A percentile compares a stretch with the other conserved stretches of the same genome.
Evolutionary conservation across 805 yeast species (phyloP).

Genomic region (Sugiyamaella americana): DNA sequence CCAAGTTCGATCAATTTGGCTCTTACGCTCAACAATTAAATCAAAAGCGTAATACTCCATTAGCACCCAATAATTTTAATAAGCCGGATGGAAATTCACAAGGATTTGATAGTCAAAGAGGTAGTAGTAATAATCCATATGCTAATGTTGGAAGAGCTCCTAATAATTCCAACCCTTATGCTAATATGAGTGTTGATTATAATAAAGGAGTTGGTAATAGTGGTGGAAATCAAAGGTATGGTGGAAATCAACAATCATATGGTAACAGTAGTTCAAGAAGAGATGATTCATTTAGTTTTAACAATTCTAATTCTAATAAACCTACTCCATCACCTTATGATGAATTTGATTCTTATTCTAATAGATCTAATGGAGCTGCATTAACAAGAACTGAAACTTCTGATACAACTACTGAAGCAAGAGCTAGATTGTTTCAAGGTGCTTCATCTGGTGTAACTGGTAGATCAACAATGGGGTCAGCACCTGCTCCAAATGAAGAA

Average conservation of each 20-base stretch:
- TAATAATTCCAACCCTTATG: conserved; percentile 13
- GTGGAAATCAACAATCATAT: background rate
- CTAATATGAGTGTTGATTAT: conserved; percentile 6
- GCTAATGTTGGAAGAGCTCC: background rate
- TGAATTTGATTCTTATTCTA: conserved; percentile 18
- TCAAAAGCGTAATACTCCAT: conserved; percentile 1
- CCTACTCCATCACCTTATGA: conserved; percentile 18
- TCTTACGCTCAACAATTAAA: conserved; percentile 43
- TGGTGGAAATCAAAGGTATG: conserved; percentile 1
- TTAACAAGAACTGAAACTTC: conserved; percentile 21
- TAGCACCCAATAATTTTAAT: conserved; percentile 1
- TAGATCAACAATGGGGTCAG: background rate
- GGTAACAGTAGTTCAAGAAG: background rate
- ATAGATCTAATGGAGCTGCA: conserved; percentile 10
- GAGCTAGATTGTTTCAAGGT: conserved; percentile 28
- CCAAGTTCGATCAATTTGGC: conserved; percentile 47
- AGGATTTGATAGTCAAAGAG: conserved; percentile 15
- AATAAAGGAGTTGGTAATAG: conserved; percentile 1
- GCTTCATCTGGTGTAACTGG: conserved; percentile 3
- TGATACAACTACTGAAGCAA: conserved; percentile 17
- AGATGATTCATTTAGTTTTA: background rate
- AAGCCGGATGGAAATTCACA: too few species aligned
- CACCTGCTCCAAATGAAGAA: conserved; percentile 16
- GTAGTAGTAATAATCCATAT: conserved; percentile 1
- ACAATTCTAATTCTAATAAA: background rate